Conservation (phyloP, 352 stramenopile species). For the Phytopythium cucurbitacearum region DNA sequence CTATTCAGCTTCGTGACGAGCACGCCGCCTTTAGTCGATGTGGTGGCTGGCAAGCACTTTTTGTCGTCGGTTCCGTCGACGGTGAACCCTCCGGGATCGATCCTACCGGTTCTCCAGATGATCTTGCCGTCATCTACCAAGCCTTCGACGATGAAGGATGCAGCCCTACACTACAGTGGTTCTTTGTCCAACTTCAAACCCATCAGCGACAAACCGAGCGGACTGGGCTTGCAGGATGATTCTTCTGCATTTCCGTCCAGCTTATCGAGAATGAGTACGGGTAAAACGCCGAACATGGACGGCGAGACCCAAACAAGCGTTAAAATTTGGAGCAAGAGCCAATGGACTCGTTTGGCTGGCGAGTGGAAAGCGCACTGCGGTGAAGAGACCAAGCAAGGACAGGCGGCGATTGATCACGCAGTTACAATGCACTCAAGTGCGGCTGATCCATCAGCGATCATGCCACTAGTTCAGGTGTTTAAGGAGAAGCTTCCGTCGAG, state of each 20-base stretch:
- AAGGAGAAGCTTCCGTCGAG: conserved; percentile 71
- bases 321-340: conserved; percentile 41
- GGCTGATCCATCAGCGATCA: conserved; percentile 7
- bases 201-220: no score
- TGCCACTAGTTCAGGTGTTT: conserved; percentile 67
- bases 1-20: conserved; percentile 72
- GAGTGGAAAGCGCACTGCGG: conserved; percentile 48
- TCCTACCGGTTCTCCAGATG: conserved; percentile 47
- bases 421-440: background rate
- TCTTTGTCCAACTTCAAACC: no score
- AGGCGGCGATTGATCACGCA: background rate
- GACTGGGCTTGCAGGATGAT: no score
- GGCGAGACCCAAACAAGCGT: conserved; percentile 7
- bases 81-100: conserved; percentile 19
- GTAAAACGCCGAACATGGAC: background rate
- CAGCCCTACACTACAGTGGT: no score
- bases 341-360: conserved; percentile 34
- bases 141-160: no score
- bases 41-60: conserved; percentile 45
- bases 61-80: conserved; percentile 45
- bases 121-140: conserved; percentile 16
- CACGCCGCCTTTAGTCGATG: conserved; percentile 32
- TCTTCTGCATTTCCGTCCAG: no score
- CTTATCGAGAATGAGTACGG: background rate
- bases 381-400: conserved; percentile 27